Conservation (phyloP, 495 filamentous ascomycete genomes). For the Xylaria scruposa region DNA sequence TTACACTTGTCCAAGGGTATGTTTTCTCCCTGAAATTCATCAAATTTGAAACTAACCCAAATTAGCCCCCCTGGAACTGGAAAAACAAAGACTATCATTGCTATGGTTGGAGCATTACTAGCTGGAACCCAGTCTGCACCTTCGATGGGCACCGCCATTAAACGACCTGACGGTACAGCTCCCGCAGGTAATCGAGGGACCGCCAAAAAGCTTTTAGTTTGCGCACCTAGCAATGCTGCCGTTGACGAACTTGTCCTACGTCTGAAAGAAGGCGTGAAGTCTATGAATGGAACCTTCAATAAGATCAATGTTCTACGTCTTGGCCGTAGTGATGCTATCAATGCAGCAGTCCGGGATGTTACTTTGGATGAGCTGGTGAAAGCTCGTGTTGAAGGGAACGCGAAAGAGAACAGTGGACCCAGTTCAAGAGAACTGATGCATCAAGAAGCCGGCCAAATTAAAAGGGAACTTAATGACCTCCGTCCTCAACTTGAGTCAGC, state of each 20-base stretch:
- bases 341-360: slow-evolving; percentile 85
- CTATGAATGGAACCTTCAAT: slow-evolving; percentile 69
- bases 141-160: slow-evolving; percentile 54
- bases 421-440: slow-evolving; percentile 78
- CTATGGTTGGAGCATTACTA: slow-evolving; percentile 89
- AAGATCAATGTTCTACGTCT: slow-evolving; percentile 85
- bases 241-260: slow-evolving; percentile 95
- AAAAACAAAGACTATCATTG: slow-evolving; percentile 97
- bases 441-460: slow-evolving; percentile 78
- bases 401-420: slow-evolving; percentile 57
- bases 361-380: slow-evolving; percentile 93
- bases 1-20: slow-evolving; percentile 92
- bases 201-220: slow-evolving; percentile 87
- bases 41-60: slow-evolving; percentile 28
- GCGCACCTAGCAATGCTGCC: slow-evolving; percentile 95
- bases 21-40: slow-evolving; percentile 22
- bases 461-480: slow-evolving; percentile 69
- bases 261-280: slow-evolving; percentile 87
- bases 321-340: slow-evolving; percentile 94
- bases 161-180: slow-evolving; percentile 49
- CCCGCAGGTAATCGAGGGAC: slow-evolving; percentile 40
- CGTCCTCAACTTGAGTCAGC: slow-evolving; percentile 74
- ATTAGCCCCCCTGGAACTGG: slow-evolving; percentile 85
- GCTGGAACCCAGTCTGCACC: slow-evolving; percentile 60
- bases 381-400: slow-evolving; percentile 63